Evolutionary conservation across 2,329 filamentous ascomycete species (phyloP).

Genomic region (Verticillium tricorpus): DNA sequence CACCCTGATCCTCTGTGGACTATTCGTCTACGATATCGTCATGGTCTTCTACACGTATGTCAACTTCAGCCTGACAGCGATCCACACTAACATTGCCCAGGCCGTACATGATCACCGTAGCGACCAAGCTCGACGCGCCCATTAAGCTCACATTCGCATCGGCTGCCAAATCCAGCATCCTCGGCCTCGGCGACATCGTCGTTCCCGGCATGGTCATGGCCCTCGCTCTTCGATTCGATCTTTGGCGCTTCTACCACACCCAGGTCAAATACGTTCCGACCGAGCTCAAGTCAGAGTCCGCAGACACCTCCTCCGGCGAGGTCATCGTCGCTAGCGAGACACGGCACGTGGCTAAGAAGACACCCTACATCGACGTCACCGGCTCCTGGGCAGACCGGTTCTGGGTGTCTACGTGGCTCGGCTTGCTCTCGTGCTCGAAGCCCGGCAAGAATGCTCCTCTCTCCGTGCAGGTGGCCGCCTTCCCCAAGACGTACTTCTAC

Average conservation of each 20-base stretch:
- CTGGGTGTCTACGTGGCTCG: constrained; percentile 54
- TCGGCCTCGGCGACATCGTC: constrained; percentile 91
- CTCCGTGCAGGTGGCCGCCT: constrained; percentile 42
- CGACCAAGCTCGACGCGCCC: constrained; percentile 82
- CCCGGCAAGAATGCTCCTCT: constrained; percentile 21
- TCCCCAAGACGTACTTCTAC: constrained; percentile 82
- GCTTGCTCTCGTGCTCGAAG: constrained; percentile 2
- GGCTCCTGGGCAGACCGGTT: constrained; percentile 80
- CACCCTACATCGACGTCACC: constrained; percentile 53
- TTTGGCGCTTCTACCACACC: constrained; percentile 75
- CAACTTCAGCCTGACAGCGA: constrained; percentile 4
- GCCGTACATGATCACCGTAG: constrained; percentile 82
- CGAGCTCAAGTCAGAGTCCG: constrained; percentile 25
- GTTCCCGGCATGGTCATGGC: constrained; percentile 88
- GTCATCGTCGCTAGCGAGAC: constrained; percentile 28
- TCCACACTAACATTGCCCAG: constrained; percentile 29
- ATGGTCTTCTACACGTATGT: constrained; percentile 80
- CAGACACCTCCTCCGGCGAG: constrained; percentile 25
- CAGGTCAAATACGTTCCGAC: constrained; percentile 50
- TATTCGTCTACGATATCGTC: constrained; percentile 95
- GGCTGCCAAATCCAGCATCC: constrained; percentile 69
- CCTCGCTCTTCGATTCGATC: constrained; percentile 84
- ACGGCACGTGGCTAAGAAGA: constrained; percentile 36
- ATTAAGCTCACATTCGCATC: constrained; percentile 80
- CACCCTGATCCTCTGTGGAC: constrained; percentile 66